Conservation (phyloP, 768 basidiomycete species). For the Boletus bicolor region DNA sequence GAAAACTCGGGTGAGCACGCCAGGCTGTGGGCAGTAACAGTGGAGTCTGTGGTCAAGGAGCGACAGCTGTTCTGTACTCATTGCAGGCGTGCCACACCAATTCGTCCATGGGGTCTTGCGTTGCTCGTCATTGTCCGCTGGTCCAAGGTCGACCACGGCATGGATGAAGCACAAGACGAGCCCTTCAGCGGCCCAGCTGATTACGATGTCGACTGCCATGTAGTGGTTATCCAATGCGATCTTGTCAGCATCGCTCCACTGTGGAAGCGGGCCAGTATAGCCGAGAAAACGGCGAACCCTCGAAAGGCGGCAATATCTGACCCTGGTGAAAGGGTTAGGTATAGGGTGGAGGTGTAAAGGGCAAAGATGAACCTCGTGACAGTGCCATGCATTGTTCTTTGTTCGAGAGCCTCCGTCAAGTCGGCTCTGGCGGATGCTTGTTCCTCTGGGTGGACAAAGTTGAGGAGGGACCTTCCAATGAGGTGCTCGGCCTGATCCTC, state of each 20-base stretch:
- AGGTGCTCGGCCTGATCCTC: constrained; percentile 65
- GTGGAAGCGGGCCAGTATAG: constrained; percentile 49
- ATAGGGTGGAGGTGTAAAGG: constrained; percentile 13
- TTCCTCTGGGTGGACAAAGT: constrained; percentile 85
- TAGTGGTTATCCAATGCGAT: constrained; percentile 69
- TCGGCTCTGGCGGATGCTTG: constrained; percentile 70
- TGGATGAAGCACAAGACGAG: constrained; percentile 89
- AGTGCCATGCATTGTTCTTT: constrained; percentile 75
- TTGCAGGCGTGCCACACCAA: constrained; percentile 79
- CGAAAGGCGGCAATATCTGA: constrained; percentile 75
- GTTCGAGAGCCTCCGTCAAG: constrained; percentile 68
- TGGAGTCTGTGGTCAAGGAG: constrained; percentile 59
- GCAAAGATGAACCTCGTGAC: constrained; percentile 60
- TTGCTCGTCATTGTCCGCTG: constrained; percentile 70
- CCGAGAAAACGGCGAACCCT: constrained; percentile 73
- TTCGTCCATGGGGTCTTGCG: constrained; percentile 79
- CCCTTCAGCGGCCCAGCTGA: constrained; percentile 85
- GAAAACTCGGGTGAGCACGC: constrained; percentile 62
- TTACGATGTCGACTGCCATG: constrained; percentile 85
- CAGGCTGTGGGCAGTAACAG: constrained; percentile 49
- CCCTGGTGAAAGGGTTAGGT: constrained; percentile 43
- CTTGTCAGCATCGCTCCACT: constrained; percentile 67
- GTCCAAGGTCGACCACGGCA: constrained; percentile 68
- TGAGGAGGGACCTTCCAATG: constrained; percentile 66
- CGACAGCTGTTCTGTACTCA: constrained; percentile 55